Percentiles rank a stretch among this genome's conserved stretches.
These are phyloP conservation scores for Euphorbia celastroides DNA, from an alignment of 441 rosid genomes.

Conservation along the genomic window DNA sequence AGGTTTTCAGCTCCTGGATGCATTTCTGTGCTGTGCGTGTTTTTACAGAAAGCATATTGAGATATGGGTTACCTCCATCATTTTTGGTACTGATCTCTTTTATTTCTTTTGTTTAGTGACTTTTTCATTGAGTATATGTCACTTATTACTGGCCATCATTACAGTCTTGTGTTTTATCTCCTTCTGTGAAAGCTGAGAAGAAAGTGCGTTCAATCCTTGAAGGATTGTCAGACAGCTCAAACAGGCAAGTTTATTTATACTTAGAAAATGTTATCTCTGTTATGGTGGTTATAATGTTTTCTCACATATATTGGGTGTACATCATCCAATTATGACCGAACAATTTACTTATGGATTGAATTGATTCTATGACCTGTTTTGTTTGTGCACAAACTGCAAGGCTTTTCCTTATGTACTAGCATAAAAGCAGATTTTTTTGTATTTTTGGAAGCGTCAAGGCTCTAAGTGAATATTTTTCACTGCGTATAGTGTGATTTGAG, in stretches of 20 bases:
- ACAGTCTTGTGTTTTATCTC: slow-evolving; percentile 92
- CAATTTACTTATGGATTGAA: too few species aligned
- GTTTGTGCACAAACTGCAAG: too few species aligned
- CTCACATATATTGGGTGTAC: too few species aligned
- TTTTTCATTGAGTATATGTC: neutral
- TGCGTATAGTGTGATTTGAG: neutral
- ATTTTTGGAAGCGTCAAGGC: neutral
- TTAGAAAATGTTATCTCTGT: neutral
- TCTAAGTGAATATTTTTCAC: neutral
- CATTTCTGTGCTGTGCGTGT: slow-evolving; percentile 96
- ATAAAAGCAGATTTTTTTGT: neutral
- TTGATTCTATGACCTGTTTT: too few species aligned
- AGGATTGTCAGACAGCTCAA: slow-evolving; percentile 57
- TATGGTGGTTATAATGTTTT: too few species aligned
- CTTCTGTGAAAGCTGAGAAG: slow-evolving; percentile 78
- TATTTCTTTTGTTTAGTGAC: neutral
- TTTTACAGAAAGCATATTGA: slow-evolving; percentile 92
- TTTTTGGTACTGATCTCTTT: slow-evolving; percentile 58
- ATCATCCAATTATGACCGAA: too few species aligned
- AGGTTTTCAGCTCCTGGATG: slow-evolving; percentile 99
- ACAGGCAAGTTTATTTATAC: slow-evolving; percentile 52
- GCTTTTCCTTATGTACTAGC: neutral
- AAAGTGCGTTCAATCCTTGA: slow-evolving; percentile 93
- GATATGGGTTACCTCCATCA: slow-evolving; percentile 96
- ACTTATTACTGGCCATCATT: slow-evolving; percentile 23